phyloP scores from a whole-genome alignment of 345 rosid genomes.

The Cardamine chenopodiifolia region DNA sequence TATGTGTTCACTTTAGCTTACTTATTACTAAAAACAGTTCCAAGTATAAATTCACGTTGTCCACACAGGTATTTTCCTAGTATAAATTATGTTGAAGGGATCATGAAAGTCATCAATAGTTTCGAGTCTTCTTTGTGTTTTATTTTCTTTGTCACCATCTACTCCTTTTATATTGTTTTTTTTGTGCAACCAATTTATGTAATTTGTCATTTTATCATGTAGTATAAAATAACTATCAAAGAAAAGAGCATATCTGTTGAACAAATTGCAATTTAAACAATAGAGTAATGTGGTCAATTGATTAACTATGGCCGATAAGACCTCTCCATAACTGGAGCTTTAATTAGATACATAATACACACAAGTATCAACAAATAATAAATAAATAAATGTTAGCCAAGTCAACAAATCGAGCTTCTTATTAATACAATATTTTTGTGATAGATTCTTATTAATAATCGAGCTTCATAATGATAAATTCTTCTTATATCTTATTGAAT shows the following conservation, averaged over 20 bases:
- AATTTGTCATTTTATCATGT: background rate
- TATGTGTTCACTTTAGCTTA: background rate
- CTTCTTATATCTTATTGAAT: background rate
- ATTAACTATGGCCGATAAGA: constrained; percentile 30
- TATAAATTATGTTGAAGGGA: background rate
- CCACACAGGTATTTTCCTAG: background rate
- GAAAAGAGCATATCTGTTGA: constrained; percentile 13
- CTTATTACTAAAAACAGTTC: background rate
- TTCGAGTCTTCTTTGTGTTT: background rate
- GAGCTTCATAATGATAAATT: background rate
- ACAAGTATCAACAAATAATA: constrained; percentile 13
- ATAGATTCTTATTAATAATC: background rate
- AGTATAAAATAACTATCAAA: constrained; percentile 3
- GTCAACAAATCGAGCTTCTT: constrained; percentile 23
- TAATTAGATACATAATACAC: background rate
- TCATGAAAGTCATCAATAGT: background rate
- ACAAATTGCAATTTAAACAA: constrained; percentile 7
- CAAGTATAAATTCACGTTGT: background rate
- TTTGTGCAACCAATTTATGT: background rate
- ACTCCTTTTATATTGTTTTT: background rate
- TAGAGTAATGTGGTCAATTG: constrained; percentile 27
- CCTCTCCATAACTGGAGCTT: constrained; percentile 38
- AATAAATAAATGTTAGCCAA: background rate
- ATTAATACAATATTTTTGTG: no score
- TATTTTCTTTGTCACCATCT: background rate